Conservation (phyloP, 202 grass and related monocot genomes). For the Hordeum pubiflorum region DNA sequence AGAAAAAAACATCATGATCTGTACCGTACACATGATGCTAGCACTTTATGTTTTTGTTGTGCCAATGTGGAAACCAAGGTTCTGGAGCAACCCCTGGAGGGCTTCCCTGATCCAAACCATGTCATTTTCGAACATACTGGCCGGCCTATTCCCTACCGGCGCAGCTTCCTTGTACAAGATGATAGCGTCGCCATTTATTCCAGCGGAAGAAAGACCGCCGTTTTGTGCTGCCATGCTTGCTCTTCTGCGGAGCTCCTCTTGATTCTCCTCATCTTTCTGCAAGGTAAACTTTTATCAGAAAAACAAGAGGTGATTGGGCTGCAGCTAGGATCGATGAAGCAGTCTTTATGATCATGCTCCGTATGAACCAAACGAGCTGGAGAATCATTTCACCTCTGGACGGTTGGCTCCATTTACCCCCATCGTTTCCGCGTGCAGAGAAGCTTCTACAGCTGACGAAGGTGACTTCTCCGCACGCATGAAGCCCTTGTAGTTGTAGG, state of each 20-base stretch:
- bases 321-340: neutral
- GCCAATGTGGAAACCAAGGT: conserved; percentile 33
- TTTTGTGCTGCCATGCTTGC: neutral
- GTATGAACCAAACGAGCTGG: neutral
- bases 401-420: neutral
- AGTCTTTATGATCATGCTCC: neutral
- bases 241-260: neutral
- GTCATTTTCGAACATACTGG: conserved; percentile 31
- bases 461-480: neutral
- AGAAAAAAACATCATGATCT: neutral
- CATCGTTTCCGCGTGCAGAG: neutral
- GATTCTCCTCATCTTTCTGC: neutral
- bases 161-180: neutral
- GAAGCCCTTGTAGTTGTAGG: neutral
- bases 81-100: conserved; percentile 31
- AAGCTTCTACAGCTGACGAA: neutral
- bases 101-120: conserved; percentile 37
- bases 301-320: neutral
- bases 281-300: conserved; percentile 8
- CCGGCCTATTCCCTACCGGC: neutral
- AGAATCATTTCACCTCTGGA: conserved; percentile 8
- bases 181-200: neutral
- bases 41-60: conserved; percentile 24
- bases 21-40: neutral
- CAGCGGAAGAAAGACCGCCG: neutral